Percentiles rank a stretch among this genome's conserved stretches.
Conservation (phyloP, 75 land plant genomes). For the Pinus albicaulis region DNA sequence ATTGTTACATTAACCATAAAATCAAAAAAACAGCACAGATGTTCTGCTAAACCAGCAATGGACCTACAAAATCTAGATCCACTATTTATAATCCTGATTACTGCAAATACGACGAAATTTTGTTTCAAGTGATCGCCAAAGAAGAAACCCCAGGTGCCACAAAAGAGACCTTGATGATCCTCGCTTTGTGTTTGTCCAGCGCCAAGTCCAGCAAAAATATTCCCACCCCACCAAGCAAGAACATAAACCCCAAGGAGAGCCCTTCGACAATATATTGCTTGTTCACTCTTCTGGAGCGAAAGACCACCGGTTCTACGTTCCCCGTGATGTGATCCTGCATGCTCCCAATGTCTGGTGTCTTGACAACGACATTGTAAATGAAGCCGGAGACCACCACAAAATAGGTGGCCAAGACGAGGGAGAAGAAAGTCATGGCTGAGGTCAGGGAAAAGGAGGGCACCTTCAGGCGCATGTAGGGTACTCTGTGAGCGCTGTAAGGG, state of each 20-base stretch:
- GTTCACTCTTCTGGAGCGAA: conserved; percentile 84
- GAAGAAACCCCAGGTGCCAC: conserved; percentile 53
- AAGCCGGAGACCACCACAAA: conserved; percentile 90
- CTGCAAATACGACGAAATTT: conserved; percentile 79
- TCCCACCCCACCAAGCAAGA: conserved; percentile 90
- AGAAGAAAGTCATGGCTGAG: conserved; percentile 71
- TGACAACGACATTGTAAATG: conserved; percentile 93
- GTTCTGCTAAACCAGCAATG: no score
- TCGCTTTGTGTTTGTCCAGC: conserved; percentile 54
- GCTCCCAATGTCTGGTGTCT: conserved; percentile 97
- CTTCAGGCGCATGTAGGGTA: conserved; percentile 65
- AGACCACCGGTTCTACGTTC: conserved; percentile 81
- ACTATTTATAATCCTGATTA: background rate
- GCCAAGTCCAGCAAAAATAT: conserved; percentile 79
- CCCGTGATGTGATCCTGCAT: conserved; percentile 81
- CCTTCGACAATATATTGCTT: conserved; percentile 97
- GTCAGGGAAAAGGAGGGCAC: conserved; percentile 60
- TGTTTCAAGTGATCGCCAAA: conserved; percentile 67
- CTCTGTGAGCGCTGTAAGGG: conserved; percentile 54
- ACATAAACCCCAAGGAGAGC: conserved; percentile 92
- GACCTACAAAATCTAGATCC: no score
- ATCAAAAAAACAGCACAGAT: no score
- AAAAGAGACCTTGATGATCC: conserved; percentile 60
- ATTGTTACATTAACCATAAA: no score
- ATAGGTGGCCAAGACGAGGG: conserved; percentile 72